Evolutionary conservation across 1,139 yeast species (phyloP).

Genomic region (Pichia sp.): DNA sequence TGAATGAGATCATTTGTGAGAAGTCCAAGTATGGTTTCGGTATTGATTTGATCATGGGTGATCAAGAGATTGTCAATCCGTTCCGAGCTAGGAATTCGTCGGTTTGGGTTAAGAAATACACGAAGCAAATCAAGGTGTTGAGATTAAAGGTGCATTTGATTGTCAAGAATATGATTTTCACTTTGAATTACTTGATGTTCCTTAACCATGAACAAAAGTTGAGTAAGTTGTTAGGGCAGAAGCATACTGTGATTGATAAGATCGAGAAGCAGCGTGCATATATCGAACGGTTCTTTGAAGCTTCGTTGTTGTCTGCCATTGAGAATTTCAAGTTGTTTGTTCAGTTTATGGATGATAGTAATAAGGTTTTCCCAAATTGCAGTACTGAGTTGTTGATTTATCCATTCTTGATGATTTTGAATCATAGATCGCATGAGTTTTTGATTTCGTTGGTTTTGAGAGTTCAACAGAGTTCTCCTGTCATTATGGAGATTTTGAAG

Average conservation of each 20-base stretch:
- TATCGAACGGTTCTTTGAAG: slow-evolving; percentile 33
- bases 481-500: slow-evolving; percentile 31
- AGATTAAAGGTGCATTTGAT: slow-evolving; percentile 34
- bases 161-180: slow-evolving; percentile 45
- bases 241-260: slow-evolving; percentile 27
- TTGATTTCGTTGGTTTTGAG: slow-evolving; percentile 49
- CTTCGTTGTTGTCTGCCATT: slow-evolving; percentile 32
- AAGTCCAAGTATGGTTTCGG: slow-evolving; percentile 31
- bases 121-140: slow-evolving; percentile 27
- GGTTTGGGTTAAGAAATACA: slow-evolving; percentile 24
- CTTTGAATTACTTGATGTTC: slow-evolving; percentile 47
- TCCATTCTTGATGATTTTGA: slow-evolving; percentile 47
- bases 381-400: slow-evolving; percentile 42
- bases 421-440: slow-evolving; percentile 51
- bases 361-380: slow-evolving; percentile 27
- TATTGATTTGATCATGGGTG: slow-evolving; percentile 25
- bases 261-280: slow-evolving; percentile 31
- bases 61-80: slow-evolving; percentile 20
- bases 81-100: slow-evolving; percentile 18
- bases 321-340: slow-evolving; percentile 35
- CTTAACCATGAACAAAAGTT: slow-evolving; percentile 42
- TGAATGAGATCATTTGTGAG: slow-evolving; percentile 34
- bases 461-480: slow-evolving; percentile 35
- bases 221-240: slow-evolving; percentile 31
- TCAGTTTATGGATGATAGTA: slow-evolving; percentile 30